These are phyloP conservation scores for Komagataella pseudopastoris DNA, from an alignment of 805 yeast species.

Conservation along the genomic window DNA sequence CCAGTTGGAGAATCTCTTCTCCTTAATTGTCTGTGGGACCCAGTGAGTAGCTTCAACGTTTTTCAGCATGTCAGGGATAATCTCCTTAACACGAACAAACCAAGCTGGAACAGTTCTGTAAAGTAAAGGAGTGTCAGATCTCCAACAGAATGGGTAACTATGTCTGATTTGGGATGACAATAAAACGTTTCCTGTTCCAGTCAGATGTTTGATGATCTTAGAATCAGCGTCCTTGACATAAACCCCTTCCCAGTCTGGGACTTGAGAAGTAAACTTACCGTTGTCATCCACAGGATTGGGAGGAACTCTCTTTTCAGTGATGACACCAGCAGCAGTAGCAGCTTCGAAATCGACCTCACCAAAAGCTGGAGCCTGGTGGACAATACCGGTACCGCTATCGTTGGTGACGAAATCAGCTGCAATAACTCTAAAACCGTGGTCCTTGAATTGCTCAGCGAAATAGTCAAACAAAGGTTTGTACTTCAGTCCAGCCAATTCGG, in stretches of 20 bases:
- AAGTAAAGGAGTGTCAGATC: slow-evolving; percentile 95
- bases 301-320: slow-evolving; percentile 51
- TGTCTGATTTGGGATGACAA: slow-evolving; percentile 78
- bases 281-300: slow-evolving; percentile 94
- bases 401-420: slow-evolving; percentile 74
- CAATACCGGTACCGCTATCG: slow-evolving; percentile 98
- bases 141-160: slow-evolving; percentile 99
- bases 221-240: slow-evolving; percentile 96
- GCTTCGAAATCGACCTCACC: slow-evolving; percentile 97
- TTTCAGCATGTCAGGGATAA: slow-evolving; percentile 79
- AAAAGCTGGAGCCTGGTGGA: slow-evolving; percentile 96
- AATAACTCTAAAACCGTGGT: slow-evolving; percentile 72
- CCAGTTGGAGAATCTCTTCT: slow-evolving; percentile 96
- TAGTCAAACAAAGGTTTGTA: slow-evolving; percentile 78
- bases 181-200: slow-evolving; percentile 63
- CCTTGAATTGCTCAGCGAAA: slow-evolving; percentile 64
- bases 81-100: slow-evolving; percentile 85
- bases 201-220: slow-evolving; percentile 72
- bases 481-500: slow-evolving; percentile 62
- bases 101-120: slow-evolving; percentile 98
- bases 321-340: slow-evolving; percentile 63
- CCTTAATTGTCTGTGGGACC: slow-evolving; percentile 88
- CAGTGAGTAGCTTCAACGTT: slow-evolving; percentile 81
- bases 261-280: slow-evolving; percentile 72
- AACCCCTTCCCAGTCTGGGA: slow-evolving; percentile 61